phyloP scores from a whole-genome alignment of 2,329 filamentous ascomycete genomes.

The Metarhizium sp. region DNA sequence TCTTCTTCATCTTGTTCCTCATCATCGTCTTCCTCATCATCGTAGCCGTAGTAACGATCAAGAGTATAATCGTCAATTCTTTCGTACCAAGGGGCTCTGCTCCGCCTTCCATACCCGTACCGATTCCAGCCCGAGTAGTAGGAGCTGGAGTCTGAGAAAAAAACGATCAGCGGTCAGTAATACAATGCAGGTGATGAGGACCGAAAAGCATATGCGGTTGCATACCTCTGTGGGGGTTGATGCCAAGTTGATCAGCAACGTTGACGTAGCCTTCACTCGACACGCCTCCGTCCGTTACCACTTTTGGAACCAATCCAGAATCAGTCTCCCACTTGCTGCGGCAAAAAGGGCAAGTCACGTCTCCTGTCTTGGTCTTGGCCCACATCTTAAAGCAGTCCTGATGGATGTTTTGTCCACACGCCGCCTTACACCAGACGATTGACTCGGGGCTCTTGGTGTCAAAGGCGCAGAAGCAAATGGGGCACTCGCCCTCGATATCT shows the following conservation, averaged over 20 bases:
- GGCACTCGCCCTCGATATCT: conserved; percentile 42
- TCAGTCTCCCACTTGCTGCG: conserved; percentile 46
- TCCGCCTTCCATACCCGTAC: too few relatives aligned
- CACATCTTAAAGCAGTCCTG: conserved; percentile 44
- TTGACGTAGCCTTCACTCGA: conserved; percentile 51
- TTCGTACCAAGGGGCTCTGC: too few relatives aligned
- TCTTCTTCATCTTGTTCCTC: too few relatives aligned
- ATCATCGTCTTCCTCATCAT: too few relatives aligned
- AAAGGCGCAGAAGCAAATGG: conserved; percentile 46
- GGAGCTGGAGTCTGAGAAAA: neutral
- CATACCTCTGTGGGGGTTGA: conserved; percentile 42
- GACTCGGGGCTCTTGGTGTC: conserved; percentile 23
- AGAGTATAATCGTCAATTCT: too few relatives aligned
- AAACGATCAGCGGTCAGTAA: too few relatives aligned
- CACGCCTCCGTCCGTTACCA: conserved; percentile 29
- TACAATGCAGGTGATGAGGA: too few relatives aligned
- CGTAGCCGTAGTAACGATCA: too few relatives aligned
- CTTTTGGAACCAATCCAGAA: conserved; percentile 28
- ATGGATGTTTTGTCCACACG: conserved; percentile 48
- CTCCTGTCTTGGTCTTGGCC: conserved; percentile 33
- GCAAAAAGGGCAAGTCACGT: conserved; percentile 52
- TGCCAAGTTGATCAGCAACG: conserved; percentile 49
- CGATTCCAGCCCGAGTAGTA: neutral
- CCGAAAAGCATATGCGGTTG: neutral
- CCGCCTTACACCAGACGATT: conserved; percentile 41